A percentile compares a stretch with the other conserved stretches of the same genome.
phyloP scores from a whole-genome alignment of 116 monocot genomes.

The Dioscorea cayenensis region DNA sequence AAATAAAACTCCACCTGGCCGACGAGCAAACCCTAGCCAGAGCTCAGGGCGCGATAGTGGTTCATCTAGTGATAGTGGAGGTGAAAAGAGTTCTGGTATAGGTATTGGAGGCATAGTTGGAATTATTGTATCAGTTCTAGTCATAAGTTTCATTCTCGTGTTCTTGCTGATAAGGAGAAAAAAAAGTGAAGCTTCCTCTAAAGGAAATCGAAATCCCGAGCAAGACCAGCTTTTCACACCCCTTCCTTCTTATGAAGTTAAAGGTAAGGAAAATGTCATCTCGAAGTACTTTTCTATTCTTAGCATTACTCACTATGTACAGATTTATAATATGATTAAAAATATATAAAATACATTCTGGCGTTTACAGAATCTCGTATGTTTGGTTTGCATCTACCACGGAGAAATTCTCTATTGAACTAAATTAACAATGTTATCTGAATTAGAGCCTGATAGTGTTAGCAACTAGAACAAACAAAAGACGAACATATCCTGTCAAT shows the following conservation, averaged over 20 bases:
- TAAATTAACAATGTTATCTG: too few species aligned
- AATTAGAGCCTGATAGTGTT: too few species aligned
- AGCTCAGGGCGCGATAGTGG: slow-evolving; percentile 24
- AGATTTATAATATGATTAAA: too few species aligned
- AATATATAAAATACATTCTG: too few species aligned
- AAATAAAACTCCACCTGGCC: slow-evolving; percentile 33
- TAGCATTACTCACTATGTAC: too few species aligned
- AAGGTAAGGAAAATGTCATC: slow-evolving; percentile 30
- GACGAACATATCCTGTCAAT: too few species aligned
- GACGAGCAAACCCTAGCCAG: slow-evolving; percentile 37
- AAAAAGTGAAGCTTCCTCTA: slow-evolving; percentile 14
- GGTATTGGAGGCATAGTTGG: slow-evolving; percentile 71
- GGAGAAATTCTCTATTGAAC: too few species aligned
- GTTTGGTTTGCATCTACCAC: too few species aligned
- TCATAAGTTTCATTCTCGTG: slow-evolving; percentile 46
- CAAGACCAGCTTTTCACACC: slow-evolving; percentile 38
- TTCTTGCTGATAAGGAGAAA: slow-evolving; percentile 69
- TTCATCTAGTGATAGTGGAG: slow-evolving; percentile 19
- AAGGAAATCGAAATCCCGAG: slow-evolving; percentile 38
- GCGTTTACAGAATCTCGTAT: too few species aligned
- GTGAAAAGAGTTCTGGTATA: slow-evolving; percentile 49
- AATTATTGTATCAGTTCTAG: slow-evolving; percentile 60
- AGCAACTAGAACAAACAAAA: too few species aligned
- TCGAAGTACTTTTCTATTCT: too few species aligned
- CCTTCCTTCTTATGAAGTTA: slow-evolving; percentile 34